phyloP scores from a whole-genome alignment of 257 asterid species.

The Rauvolfia tetraphylla region DNA sequence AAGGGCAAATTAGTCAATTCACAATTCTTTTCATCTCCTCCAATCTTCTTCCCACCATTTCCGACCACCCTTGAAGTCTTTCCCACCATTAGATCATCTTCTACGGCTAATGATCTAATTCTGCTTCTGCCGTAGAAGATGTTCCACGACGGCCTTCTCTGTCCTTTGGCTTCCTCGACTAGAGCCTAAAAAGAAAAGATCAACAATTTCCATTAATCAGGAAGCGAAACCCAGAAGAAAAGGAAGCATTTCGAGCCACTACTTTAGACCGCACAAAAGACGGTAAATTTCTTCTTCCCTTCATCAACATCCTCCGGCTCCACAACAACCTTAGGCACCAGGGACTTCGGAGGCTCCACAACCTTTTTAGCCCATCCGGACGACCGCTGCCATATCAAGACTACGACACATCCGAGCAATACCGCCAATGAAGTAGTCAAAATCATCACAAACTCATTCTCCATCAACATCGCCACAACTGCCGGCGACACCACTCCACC shows the following conservation, averaged over 20 bases:
- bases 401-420: slow-evolving; percentile 58
- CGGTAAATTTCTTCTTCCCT: slow-evolving; percentile 73
- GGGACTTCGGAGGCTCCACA: slow-evolving; percentile 46
- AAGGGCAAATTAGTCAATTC: too few relatives aligned
- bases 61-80: too few relatives aligned
- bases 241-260: background rate
- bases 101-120: too few relatives aligned
- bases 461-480: slow-evolving; percentile 61
- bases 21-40: too few relatives aligned
- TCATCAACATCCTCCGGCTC: slow-evolving; percentile 76
- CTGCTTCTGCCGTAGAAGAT: too few relatives aligned
- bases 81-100: too few relatives aligned
- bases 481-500: slow-evolving; percentile 38
- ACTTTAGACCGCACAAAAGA: slow-evolving; percentile 37
- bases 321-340: slow-evolving; percentile 37
- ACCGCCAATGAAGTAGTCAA: slow-evolving; percentile 78
- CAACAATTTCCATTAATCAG: slow-evolving; percentile 17
- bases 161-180: slow-evolving; percentile 93
- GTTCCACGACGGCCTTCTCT: too few relatives aligned
- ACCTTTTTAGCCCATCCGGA: slow-evolving; percentile 51
- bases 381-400: slow-evolving; percentile 65
- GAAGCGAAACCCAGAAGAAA: slow-evolving; percentile 1
- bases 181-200: slow-evolving; percentile 57
- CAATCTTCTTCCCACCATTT: too few relatives aligned
- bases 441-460: slow-evolving; percentile 68